These are phyloP conservation scores for Euphorbia pulcherrima DNA, from an alignment of 345 rosid genomes.

Conservation along the genomic window DNA sequence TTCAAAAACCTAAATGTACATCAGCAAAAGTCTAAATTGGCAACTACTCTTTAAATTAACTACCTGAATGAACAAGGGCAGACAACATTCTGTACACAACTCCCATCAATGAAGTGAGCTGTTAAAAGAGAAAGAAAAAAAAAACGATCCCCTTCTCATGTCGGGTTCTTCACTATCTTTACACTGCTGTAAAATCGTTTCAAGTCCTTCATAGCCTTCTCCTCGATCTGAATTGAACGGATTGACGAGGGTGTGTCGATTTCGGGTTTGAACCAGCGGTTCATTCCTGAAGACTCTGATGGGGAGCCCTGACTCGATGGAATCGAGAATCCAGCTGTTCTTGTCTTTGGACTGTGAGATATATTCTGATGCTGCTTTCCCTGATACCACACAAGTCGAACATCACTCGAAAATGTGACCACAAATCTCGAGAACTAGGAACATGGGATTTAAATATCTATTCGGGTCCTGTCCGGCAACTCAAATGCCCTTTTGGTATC, in stretches of 20 bases:
- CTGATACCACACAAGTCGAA: constrained; percentile 27
- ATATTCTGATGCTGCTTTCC: constrained; percentile 55
- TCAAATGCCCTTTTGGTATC: too few relatives aligned
- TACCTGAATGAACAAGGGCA: constrained; percentile 26
- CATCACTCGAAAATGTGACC: neutral
- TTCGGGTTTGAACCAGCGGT: constrained; percentile 95
- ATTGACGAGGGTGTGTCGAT: constrained; percentile 61
- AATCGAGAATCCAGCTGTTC: constrained; percentile 67
- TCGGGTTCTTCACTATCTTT: constrained; percentile 63
- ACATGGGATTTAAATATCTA: too few relatives aligned
- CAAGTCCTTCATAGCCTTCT: constrained; percentile 89
- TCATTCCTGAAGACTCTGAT: constrained; percentile 71
- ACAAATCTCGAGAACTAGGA: neutral
- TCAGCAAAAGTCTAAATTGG: neutral
- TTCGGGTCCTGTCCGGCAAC: too few relatives aligned
- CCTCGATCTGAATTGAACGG: constrained; percentile 89
- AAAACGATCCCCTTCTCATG: constrained; percentile 4
- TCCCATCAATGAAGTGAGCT: constrained; percentile 21
- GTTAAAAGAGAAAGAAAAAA: neutral
- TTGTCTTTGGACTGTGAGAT: constrained; percentile 69
- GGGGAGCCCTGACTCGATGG: constrained; percentile 70
- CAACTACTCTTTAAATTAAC: constrained; percentile 12
- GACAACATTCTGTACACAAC: constrained; percentile 35
- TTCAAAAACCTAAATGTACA: neutral
- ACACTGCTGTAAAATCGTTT: constrained; percentile 83